Evolutionary conservation across 2,329 filamentous ascomycete species (phyloP), one percentile per base, ranked within the genome.

Genomic region (Pestalotiopsis sp.): DNA sequence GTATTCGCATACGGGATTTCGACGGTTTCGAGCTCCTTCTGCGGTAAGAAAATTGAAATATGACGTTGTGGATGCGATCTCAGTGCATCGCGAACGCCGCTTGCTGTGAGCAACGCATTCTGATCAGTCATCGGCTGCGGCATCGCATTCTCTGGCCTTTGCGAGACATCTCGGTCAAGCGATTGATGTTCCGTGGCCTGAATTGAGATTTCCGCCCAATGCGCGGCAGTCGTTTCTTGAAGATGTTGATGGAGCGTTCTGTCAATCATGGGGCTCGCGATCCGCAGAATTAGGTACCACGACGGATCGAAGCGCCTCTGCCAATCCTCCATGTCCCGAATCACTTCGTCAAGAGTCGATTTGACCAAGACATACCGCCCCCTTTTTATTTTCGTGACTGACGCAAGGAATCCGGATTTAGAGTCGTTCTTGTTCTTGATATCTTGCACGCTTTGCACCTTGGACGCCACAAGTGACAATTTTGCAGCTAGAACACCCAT

Each of bases 271-370:
- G 60, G 6, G 9, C 17, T 58, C 0, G 59, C 27, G 11, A 68
- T 68, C 13, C 23, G 63, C 23, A 68, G 4, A 20, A 68, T 68
- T 4, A 68, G 60, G 25, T 63, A 68, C 66, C 66, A 68, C 5
- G 39, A 56, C 2, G 66, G 66, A 9, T 68, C 66, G 13, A 59
- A 56, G 1, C 27, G 13, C 1, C 49, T 25, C 13, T 68, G 66
- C 66, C 66, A 68, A 0, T 17, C 20, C 20, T 65, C 62, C 20
- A 65, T 23, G 0, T 65, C 39, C 2, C 23, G 36, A 13, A 65
- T 49, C 9, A 13, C 13, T 3, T 49, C 62, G 4, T 65, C 58
- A 1, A 67, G 17, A 3, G 17, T 9, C 12, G 7, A 23, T 25
- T 67, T 61, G 1, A 52, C 45, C 9, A 67, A 9, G 6, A 41